Evolutionary conservation across 2,329 filamentous ascomycete species (phyloP), one percentile per base, ranked within the genome.

Genomic region (Cladobotryum mycophilum): DNA sequence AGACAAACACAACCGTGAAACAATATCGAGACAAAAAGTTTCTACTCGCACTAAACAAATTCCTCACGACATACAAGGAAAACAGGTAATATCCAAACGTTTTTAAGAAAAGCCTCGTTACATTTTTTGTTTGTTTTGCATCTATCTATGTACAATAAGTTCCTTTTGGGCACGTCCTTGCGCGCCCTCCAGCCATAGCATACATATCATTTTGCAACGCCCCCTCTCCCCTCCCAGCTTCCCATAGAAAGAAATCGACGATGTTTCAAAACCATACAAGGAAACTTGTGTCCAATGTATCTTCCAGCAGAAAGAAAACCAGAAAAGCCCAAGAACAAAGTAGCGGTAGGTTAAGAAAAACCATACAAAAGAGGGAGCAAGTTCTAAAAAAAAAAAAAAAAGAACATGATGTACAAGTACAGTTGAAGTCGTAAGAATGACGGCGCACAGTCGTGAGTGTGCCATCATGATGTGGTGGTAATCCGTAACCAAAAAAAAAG

Each of bases 71-170:
- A 5, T 38, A 38, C 36, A 30, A 30, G 20, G 20, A 20, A 20
- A 3, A 3, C 20, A 20, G n/a, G n/a, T n/a, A 20, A 3, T 5
- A 20, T 20, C 20, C 3, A 20, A 20, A 3, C 5, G 20, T 20
- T 20, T 30, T 30, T 30, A 8, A 7, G 4, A 4, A 11, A 30
- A 30, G 25, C 25, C 9, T 11, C 25, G 25, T 30, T 20, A 42
- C 17, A 45, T 45, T 14, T 30, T 41, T 33, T 52, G 41, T 20
- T 52, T 14, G 41, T 41, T 48, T 44, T 52, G 45, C 45, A 45
- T 52, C 9, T 30, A 30, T 30, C 50, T 52, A 52, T 52, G 50
- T 52, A 52, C 50, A 52, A 52, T 36, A 42, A 35, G 45, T 38
- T 38, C 36, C 36, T 5, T 52, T 18, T 52, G 40, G 35, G 46